Base-by-base conservation (phyloP, 352 stramenopile genomes). In the Globisporangium parvum region DNA sequence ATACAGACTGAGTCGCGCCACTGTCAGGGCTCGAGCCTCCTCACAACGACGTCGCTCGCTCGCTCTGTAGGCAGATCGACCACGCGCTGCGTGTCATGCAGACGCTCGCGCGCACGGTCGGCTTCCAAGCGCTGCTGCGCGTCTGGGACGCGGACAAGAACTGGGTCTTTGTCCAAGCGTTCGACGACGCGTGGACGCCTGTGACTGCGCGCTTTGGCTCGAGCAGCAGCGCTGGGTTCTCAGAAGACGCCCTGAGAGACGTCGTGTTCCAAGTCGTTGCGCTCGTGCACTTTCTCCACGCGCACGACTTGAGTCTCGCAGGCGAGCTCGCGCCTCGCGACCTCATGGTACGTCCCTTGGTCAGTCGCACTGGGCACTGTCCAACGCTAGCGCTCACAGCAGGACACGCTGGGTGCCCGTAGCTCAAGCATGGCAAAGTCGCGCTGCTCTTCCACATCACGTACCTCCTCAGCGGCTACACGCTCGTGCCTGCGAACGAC, bases 91-190 rank as follows among this genome's bases (percentile, higher is more conserved):
- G 68, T 14, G 63, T 74, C 6, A 65, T 70, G 64, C 40, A 44
- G 21, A 74, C 65, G 23, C 51, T 87, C 17, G 39, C 52, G 20
- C 74, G 70, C 2, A 52, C 51, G 3, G 15, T 20, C 1, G 62
- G 71, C 47, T 85, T 85, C 60, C 77, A 87, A 59, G 57, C 35
- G 5, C 65, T 85, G 40, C 54, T 76, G 40, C 60, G 68, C 20
- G 66, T 87, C 23, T 85, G 69, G 68, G 77, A 87, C 37, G 62
- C 73, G 35, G 71, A 65, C 42, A 64, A 60, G 50, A 71, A 60
- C 48, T 88, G 75, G 75, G 73, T 88, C 40, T 69, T 88, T 23
- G 67, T 77, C 14, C 77, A 88, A 39, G 65, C 82, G 39, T 68
- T 77, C n/a, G 49, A 71, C 2, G 11, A 65, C 0, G 21, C 51